These are phyloP conservation scores for Talaromyces sp. DNA, from an alignment of 2,329 filamentous ascomycete species.

Conservation along the genomic window DNA sequence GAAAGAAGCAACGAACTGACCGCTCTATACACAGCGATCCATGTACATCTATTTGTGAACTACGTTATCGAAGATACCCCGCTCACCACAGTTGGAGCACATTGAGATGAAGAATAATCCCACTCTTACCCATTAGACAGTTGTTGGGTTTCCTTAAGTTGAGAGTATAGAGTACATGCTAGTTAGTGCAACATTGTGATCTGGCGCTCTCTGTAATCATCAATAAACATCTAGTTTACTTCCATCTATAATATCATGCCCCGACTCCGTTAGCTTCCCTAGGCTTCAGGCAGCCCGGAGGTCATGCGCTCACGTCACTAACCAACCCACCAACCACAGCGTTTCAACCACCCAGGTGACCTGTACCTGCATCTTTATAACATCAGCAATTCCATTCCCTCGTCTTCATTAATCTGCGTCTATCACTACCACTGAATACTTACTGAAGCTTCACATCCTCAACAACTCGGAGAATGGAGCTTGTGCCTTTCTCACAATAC, in stretches of 20 bases:
- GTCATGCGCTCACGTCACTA: not conserved
- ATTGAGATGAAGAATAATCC: not conserved
- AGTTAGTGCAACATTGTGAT: not conserved
- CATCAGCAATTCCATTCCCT: constrained; percentile 21
- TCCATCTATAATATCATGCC: not conserved
- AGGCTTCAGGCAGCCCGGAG: not conserved
- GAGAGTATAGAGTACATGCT: not conserved
- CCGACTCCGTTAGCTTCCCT: not conserved
- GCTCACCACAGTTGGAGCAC: constrained; percentile 8
- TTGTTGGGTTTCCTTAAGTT: not conserved
- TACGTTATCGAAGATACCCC: constrained; percentile 18
- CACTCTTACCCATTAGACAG: not conserved
- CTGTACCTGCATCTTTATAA: constrained; percentile 22
- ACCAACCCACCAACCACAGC: not conserved
- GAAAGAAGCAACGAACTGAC: not conserved
- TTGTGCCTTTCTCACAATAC: constrained; percentile 13
- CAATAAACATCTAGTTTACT: not conserved
- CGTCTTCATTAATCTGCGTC: not conserved
- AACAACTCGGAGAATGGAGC: constrained; percentile 8
- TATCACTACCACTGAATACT: not conserved
- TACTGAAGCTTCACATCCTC: not conserved
- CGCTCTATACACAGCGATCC: not conserved
- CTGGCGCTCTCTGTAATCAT: not conserved
- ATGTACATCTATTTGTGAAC: constrained; percentile 10
- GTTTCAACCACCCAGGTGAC: constrained; percentile 8